phyloP scores from a whole-genome alignment of 164 flowering plant species.

The Vitis vinifera region DNA sequence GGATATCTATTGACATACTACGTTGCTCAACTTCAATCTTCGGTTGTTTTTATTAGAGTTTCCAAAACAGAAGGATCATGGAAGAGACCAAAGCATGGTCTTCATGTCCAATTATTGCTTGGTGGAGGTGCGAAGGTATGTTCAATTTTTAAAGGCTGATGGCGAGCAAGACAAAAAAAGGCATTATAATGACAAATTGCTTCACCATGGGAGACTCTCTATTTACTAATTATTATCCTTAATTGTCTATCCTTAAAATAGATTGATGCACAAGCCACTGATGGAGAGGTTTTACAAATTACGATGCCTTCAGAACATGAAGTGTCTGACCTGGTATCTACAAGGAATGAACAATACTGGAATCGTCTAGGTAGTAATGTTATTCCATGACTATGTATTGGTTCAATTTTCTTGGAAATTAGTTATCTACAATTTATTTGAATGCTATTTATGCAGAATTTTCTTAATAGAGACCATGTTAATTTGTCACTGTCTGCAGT shows the following conservation, averaged over 20 bases:
- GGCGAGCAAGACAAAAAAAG: neutral
- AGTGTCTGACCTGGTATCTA: conserved; percentile 40
- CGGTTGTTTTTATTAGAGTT: conserved; percentile 65
- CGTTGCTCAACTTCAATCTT: conserved; percentile 64
- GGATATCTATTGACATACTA: conserved; percentile 74
- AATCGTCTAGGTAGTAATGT: conserved; percentile 52
- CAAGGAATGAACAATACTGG: conserved; percentile 45
- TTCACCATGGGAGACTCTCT: neutral
- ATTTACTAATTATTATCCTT: neutral
- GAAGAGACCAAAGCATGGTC: conserved; percentile 74
- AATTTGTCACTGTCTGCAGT: no score
- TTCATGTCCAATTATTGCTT: conserved; percentile 74
- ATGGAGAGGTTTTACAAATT: conserved; percentile 75
- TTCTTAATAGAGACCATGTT: neutral
- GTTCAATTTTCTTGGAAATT: neutral
- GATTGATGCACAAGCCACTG: conserved; percentile 80
- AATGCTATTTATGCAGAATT: neutral
- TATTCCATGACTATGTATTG: neutral
- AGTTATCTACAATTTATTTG: neutral
- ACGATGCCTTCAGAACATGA: conserved; percentile 66
- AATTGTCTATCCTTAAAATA: conserved; percentile 22
- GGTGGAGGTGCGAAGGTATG: conserved; percentile 81
- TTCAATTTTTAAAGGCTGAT: neutral
- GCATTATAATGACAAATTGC: no score
- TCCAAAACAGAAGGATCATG: conserved; percentile 77